Percentiles rank a stretch among this genome's conserved stretches.
Conservation (phyloP, 192 early-diverging fungal genomes). For the Spizellomyces sp. region DNA sequence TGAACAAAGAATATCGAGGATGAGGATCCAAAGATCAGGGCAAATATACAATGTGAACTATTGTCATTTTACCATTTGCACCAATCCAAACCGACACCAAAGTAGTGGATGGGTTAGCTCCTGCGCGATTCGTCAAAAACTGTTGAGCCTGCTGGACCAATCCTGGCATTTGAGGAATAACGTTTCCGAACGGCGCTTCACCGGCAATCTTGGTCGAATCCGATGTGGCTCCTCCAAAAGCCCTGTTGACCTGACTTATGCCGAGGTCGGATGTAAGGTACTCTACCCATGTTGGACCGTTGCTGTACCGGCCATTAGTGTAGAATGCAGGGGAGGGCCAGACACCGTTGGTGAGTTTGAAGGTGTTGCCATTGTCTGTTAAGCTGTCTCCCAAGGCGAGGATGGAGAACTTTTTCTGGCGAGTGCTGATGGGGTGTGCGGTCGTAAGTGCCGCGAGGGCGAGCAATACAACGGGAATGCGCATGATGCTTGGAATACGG, state of each 20-base stretch:
- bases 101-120: neutral
- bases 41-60: too few relatives aligned
- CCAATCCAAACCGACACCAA: neutral
- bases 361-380: slow-evolving; percentile 28
- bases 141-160: neutral
- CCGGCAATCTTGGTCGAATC: neutral
- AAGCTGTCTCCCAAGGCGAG: slow-evolving; percentile 29
- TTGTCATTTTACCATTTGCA: neutral
- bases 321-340: slow-evolving; percentile 19
- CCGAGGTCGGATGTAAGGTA: neutral
- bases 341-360: slow-evolving; percentile 12
- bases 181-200: neutral
- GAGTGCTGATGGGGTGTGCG: neutral
- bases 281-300: slow-evolving; percentile 33
- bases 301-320: slow-evolving; percentile 28
- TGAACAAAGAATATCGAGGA: too few relatives aligned
- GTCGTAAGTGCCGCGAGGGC: neutral
- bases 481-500: too few relatives aligned
- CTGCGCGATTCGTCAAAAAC: neutral
- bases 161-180: neutral
- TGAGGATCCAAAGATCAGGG: too few relatives aligned
- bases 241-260: neutral
- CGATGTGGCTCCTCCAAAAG: slow-evolving; percentile 19
- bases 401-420: slow-evolving; percentile 3
- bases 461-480: neutral